A percentile compares a stretch with the other conserved stretches of the same genome.
Evolutionary conservation across 305 asterid species (phyloP).

Genomic region (Fraxinus latifolia): DNA sequence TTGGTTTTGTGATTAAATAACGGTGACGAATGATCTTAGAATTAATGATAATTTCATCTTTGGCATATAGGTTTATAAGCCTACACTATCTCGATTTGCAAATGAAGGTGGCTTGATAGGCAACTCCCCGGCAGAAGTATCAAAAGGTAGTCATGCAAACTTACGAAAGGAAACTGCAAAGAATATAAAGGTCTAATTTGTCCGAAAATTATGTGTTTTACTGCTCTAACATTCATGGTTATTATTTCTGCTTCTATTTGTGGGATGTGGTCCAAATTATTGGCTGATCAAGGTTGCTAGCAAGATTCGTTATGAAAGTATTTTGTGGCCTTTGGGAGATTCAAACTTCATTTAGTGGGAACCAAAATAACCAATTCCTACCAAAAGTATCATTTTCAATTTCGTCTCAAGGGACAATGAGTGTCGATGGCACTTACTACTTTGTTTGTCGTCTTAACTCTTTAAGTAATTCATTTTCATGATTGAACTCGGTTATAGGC

Average conservation of each 20-base stretch:
- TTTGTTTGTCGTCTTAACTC: conserved; percentile 8
- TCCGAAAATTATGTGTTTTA: conserved; percentile 11
- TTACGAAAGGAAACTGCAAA: conserved; percentile 15
- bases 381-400: conserved; percentile 7
- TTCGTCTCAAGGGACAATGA: conserved; percentile 13
- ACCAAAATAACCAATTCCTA: conserved; percentile 13
- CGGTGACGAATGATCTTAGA: conserved; percentile 1
- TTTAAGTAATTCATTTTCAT: neutral
- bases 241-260: conserved; percentile 12
- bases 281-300: conserved; percentile 15
- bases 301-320: neutral
- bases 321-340: neutral
- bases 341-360: neutral
- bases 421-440: conserved; percentile 2
- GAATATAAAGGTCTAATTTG: conserved; percentile 9
- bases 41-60: conserved; percentile 23
- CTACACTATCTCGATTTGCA: conserved; percentile 76
- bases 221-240: conserved; percentile 13
- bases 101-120: conserved; percentile 81
- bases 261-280: conserved; percentile 1
- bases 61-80: conserved; percentile 71
- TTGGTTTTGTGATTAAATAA: conserved; percentile 4
- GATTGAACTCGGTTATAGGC: conserved; percentile 10
- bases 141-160: conserved; percentile 56
- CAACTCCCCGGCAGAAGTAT: conserved; percentile 76